Evolutionary conservation across 441 rosid species (phyloP), one percentile per base, ranked within the genome.

Genomic region (Croton setiger): DNA sequence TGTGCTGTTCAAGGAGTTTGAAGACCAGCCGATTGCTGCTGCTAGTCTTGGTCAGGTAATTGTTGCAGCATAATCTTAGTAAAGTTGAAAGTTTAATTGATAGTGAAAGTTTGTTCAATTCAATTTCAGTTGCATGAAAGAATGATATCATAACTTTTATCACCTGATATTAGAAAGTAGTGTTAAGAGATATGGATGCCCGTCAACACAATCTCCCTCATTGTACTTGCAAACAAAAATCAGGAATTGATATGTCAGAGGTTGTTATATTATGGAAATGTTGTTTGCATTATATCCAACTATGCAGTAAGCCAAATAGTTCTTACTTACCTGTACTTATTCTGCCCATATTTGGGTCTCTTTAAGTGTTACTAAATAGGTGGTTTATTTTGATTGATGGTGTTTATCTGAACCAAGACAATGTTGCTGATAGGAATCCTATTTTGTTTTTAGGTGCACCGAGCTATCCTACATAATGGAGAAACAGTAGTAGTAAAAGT

Each of bases 31-130:
- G n/a, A 90, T 91, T 71, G 98, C 97, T 72, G 98, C 98, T 43
- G 98, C 98, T 84, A 93, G 97, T 79, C 98, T 93, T 84, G 98
- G 98, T 78, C 98, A 93, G 93, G 98, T 93, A 81, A 80, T 85
- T 80, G 82, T 66, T 52, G 57, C 51, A 9, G 35, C 20, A 31
- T 66, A 69, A 61, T 68, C 18, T 55, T 18, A 2, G 23, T 10
- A 27, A 27, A 27, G 31, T 27, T 27, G 17, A 8, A 33, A 49
- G 6, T 39, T 61, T 33, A 37, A 14, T 15, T 57, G 12, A 18
- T n/a, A 3, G 4, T 61, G 12, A 44, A 43, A 12, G 18, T 15
- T 4, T 33, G 4, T 14, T 33, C 18, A 45, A 54, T 27, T 9
- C 12, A 35, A 10, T n/a, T 39, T 63, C 48, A 31, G 33, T 39